Base-by-base conservation (phyloP, 1,284 basidiomycete genomes). In the Vanrija sp. region DNA sequence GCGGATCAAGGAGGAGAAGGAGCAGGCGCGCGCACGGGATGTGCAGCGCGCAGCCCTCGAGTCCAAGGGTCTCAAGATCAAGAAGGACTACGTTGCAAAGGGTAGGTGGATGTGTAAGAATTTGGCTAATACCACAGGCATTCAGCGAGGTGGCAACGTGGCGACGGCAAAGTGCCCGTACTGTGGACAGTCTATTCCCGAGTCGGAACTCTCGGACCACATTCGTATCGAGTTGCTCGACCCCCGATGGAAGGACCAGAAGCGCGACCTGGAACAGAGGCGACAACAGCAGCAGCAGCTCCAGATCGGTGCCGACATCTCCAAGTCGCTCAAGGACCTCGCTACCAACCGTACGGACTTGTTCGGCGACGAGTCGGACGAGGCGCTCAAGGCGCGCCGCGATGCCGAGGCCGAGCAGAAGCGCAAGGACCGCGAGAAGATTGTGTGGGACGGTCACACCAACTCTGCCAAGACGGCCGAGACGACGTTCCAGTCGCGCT, bases 221-320 rank as follows among this genome's bases (percentile, higher is more conserved):
- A 95, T 98, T 82, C 89, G 96, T 68, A 97, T 98, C 74, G 96
- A 99, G 75, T 78, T 98, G 47, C 83, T 99, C 66, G 94, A 99
- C 77, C 96, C 96, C 39, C 85, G 87, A 69, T 98, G 93, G 93
- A 96, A 96, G 74, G 90, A 92, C 56, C 90, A 95, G 71, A 88
- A 93, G 64, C 86, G 91, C 66, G 81, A 78, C 18, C 78, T 92
- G 65, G 93, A 97, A 70, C 82, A 85, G 45, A 87, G 93, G 69
- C 89, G 90, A 66, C 88, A 88, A 7, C 92, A 96, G 71, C 85
- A 90, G 8, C 89, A 88, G 41, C 87, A 95, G 69, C 80, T 94
- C 24, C 85, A 90, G 69, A 45, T 59, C 63, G 77, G 92, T 62
- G 90, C 93, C 22, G 90, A 97, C 72, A 89, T 97, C 54, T 87